Conservation (phyloP, 2,329 filamentous ascomycete species). For the Xylariaceae sp. region DNA sequence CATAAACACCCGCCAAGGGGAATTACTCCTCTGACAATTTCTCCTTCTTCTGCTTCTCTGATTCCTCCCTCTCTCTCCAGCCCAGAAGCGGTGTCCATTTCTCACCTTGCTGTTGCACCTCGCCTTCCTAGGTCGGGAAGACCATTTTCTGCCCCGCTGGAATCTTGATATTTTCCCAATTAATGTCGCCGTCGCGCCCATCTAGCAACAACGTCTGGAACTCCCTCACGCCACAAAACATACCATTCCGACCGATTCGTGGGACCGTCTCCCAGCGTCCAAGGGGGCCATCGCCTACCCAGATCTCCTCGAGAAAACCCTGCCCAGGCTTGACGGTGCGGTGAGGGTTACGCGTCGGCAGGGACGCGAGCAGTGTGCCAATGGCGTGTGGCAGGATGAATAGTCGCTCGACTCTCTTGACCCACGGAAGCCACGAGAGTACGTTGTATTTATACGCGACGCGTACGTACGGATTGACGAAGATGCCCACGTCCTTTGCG, state of each 20-base stretch:
- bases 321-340: conserved; percentile 56
- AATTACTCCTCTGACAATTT: too few relatives aligned
- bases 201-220: conserved; percentile 35
- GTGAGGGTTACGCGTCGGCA: conserved; percentile 59
- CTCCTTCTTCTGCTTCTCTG: conserved; percentile 11
- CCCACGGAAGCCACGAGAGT: conserved; percentile 54
- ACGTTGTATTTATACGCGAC: conserved; percentile 61
- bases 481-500: conserved; percentile 53
- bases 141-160: conserved; percentile 29
- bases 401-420: conserved; percentile 62
- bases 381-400: conserved; percentile 56
- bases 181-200: conserved; percentile 25
- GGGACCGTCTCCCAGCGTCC: conserved; percentile 38
- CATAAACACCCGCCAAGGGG: too few relatives aligned
- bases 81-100: conserved; percentile 16
- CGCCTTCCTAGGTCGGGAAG: conserved; percentile 24
- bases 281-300: conserved; percentile 33
- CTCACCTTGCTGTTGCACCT: conserved; percentile 13
- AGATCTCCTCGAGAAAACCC: conserved; percentile 45
- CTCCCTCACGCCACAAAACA: conserved; percentile 52
- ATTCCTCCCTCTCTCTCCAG: conserved; percentile 13
- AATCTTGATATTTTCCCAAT: conserved; percentile 31
- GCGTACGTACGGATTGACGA: conserved; percentile 71
- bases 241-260: conserved; percentile 43
- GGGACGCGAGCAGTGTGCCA: conserved; percentile 48